Conservation (phyloP, 1,139 yeast genomes). For the Magnusiomyces fungicola region DNA sequence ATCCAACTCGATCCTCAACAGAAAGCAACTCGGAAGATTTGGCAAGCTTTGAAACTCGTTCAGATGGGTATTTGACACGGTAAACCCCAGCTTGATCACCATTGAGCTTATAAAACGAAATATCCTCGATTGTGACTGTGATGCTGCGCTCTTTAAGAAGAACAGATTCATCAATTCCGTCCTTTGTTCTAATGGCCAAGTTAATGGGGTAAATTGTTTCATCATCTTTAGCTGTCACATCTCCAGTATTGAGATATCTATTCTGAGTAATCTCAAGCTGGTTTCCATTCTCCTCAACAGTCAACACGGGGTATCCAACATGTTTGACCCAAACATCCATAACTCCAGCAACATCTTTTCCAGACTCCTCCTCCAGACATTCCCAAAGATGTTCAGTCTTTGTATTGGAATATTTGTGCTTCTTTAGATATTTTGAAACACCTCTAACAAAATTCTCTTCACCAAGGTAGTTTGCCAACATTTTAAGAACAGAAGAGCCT, state of each 20-base stretch:
- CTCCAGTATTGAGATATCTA: conserved; percentile 74
- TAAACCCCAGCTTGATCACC: conserved; percentile 79
- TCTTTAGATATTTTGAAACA: conserved; percentile 59
- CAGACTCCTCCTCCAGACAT: conserved; percentile 49
- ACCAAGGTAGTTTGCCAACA: conserved; percentile 72
- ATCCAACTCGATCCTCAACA: conserved; percentile 78
- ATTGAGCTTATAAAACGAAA: conserved; percentile 67
- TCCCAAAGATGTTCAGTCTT: conserved; percentile 54
- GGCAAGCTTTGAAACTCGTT: conserved; percentile 69
- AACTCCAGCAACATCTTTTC: conserved; percentile 45
- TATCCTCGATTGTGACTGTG: conserved; percentile 35
- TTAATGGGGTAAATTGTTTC: conserved; percentile 41
- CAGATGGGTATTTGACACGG: conserved; percentile 69
- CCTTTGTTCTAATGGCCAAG: conserved; percentile 61
- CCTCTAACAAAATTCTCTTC: conserved; percentile 70
- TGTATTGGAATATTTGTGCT: conserved; percentile 51
- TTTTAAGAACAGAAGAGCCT: conserved; percentile 72
- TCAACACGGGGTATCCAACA: conserved; percentile 58
- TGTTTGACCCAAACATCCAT: conserved; percentile 58
- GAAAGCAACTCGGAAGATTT: conserved; percentile 59
- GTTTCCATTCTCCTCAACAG: conserved; percentile 36
- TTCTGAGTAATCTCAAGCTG: conserved; percentile 44
- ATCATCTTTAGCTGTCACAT: conserved; percentile 66
- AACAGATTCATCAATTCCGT: conserved; percentile 57
- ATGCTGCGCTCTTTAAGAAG: conserved; percentile 51